Base-by-base conservation (phyloP, 768 basidiomycete species). In the Hypholoma sublateritium region DNA sequence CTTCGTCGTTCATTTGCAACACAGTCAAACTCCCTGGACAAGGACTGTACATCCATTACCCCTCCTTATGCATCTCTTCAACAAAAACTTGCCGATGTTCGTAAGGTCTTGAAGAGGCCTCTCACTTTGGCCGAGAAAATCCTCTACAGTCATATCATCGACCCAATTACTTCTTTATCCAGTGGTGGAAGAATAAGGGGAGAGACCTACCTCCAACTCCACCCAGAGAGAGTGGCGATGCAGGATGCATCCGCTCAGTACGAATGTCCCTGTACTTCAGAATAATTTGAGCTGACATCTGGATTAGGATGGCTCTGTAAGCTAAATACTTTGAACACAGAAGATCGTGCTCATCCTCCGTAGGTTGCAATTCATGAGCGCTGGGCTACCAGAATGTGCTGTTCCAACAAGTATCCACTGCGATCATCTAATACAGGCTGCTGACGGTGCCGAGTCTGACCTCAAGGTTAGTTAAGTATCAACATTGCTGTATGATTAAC, bases 111-210 rank as follows among this genome's bases (percentile, higher is more conserved):
- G 62, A 78, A 85, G 62, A 79, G 87, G 53, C 95, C 95, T 36
- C 75, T 99, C 53, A 93, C 95, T 2, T 80, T 99, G n/a, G 89
- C 95, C 19, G 97, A 99, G 74, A 99, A 99, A 80, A 95, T 98
- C 42, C 80, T 99, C 28, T 98, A 97, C 74, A 88, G 92, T 65
- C 97, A 99, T 73, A 76, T 98, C 53, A 74, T 84, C 60, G 83
- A 96, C 63, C 92, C 93, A 4, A 83, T 88, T 56, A 84, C 86
- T 65, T 85, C 77, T 53, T 73, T 95, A 46, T 80, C 81, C 35
- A 73, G 81, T 44, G 83, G 83, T 25, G 83, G 85, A 28, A 86
- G 81, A 62, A 80, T 93, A 39, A 80, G 95, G 64, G 96, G 95
- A 17, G 86, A 95, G 69, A 79, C 86, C 7, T 96, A 98, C 72